A percentile compares a stretch with the other conserved stretches of the same genome.
These are phyloP conservation scores for Metroxylon sagu DNA, from an alignment of 176 grass and related monocot species.

Conservation along the genomic window DNA sequence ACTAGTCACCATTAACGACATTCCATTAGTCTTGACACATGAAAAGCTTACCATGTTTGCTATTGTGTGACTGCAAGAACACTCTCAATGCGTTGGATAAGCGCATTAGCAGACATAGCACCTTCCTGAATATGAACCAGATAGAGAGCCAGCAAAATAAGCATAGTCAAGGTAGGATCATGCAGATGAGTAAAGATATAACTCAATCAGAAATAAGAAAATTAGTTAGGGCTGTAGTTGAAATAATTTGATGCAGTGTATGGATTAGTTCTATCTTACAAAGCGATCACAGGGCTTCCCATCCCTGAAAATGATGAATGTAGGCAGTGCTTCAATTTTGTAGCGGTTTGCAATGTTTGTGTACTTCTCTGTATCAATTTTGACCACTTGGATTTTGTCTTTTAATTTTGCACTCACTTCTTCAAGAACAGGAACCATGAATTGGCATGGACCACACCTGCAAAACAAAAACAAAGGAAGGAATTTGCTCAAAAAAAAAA, in stretches of 20 bases:
- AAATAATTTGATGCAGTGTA: constrained; percentile 5
- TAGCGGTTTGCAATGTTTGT: constrained; percentile 65
- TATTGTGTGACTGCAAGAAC: constrained; percentile 25
- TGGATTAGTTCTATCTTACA: constrained; percentile 36
- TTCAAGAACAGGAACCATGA: constrained; percentile 91
- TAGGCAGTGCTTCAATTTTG: constrained; percentile 76
- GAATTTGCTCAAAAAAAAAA: background rate
- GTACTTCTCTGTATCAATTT: constrained; percentile 99
- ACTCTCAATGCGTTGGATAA: constrained; percentile 79
- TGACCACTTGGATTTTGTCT: constrained; percentile 88
- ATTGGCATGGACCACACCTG: constrained; percentile 98
- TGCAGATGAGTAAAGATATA: background rate
- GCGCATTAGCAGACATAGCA: constrained; percentile 63
- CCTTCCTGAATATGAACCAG: constrained; percentile 55
- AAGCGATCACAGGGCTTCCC: constrained; percentile 88
- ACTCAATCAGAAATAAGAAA: background rate
- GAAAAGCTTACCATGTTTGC: background rate
- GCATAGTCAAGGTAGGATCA: background rate
- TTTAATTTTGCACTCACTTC: constrained; percentile 80
- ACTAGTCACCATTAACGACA: too few species aligned
- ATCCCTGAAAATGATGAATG: constrained; percentile 89
- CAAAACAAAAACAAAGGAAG: constrained; percentile 17
- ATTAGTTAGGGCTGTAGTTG: background rate
- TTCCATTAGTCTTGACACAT: too few species aligned
- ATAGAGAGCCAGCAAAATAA: background rate